Percentiles rank a stretch among this genome's conserved stretches.
Evolutionary conservation across 306 rosid genomes (phyloP).

Genomic region (Phaseolus lunatus): DNA sequence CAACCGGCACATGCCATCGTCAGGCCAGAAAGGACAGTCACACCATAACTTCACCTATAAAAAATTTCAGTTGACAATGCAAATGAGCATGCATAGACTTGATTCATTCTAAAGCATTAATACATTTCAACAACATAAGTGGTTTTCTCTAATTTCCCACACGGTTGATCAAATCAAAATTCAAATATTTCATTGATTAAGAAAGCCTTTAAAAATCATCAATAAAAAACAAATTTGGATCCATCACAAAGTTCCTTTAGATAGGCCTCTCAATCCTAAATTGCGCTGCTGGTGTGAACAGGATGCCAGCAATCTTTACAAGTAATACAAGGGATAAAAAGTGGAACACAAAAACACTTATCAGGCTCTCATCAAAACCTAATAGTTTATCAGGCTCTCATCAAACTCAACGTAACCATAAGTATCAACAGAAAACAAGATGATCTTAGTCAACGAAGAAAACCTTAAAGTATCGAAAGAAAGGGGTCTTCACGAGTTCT

Average conservation of each 20-base stretch:
- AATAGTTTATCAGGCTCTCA: neutral
- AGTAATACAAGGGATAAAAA: conserved; percentile 12
- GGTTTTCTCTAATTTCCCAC: conserved; percentile 19
- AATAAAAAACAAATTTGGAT: neutral
- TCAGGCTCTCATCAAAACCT: conserved; percentile 6
- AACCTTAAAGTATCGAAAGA: conserved; percentile 77
- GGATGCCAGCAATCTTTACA: neutral
- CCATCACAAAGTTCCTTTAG: neutral
- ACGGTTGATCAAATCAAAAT: conserved; percentile 29
- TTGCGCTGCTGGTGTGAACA: neutral
- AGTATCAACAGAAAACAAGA: conserved; percentile 20
- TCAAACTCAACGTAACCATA: conserved; percentile 10
- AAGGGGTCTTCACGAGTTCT: conserved; percentile 68
- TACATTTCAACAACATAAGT: neutral
- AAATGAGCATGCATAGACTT: neutral
- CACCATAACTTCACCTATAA: conserved; percentile 89
- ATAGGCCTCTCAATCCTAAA: conserved; percentile 27
- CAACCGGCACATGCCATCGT: conserved; percentile 97
- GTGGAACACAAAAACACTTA: neutral
- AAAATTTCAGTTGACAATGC: conserved; percentile 23
- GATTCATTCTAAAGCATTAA: neutral
- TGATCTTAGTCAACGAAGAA: conserved; percentile 6
- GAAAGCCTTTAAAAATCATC: neutral
- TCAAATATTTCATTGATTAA: conserved; percentile 5
- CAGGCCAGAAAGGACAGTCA: conserved; percentile 99